Percentiles rank a stretch among this genome's conserved stretches.
These are phyloP conservation scores for Phytophthora cryptogea DNA, from an alignment of 352 stramenopile species.

Conservation along the genomic window DNA sequence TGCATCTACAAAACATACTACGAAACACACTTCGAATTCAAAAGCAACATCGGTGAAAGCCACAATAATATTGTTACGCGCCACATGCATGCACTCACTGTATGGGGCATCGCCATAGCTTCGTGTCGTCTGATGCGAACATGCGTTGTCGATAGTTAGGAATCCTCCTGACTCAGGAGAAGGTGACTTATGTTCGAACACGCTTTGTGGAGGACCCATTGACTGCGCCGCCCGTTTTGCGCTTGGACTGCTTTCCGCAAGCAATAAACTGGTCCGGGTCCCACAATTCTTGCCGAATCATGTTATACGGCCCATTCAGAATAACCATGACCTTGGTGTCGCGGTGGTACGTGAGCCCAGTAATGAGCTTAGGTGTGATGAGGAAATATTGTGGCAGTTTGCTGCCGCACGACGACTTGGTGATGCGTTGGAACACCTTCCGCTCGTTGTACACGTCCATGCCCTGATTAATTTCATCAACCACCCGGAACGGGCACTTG, in stretches of 20 bases:
- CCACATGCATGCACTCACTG: constrained; percentile 10
- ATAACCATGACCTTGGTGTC: constrained; percentile 91
- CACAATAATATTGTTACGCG: constrained; percentile 23
- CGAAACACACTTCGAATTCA: too few species aligned
- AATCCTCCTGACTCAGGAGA: not conserved
- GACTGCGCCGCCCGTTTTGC: constrained; percentile 12
- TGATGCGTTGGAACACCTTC: constrained; percentile 90
- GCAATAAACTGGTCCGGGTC: constrained; percentile 59
- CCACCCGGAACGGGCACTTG: constrained; percentile 86
- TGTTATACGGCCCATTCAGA: constrained; percentile 86
- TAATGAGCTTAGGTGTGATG: constrained; percentile 91
- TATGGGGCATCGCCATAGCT: constrained; percentile 7
- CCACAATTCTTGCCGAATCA: constrained; percentile 77
- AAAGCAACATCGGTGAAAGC: not conserved
- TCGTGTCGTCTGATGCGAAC: constrained; percentile 16
- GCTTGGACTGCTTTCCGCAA: constrained; percentile 44
- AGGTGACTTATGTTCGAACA: constrained; percentile 28
- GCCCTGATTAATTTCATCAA: constrained; percentile 91
- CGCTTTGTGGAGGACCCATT: constrained; percentile 32
- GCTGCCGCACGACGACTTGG: constrained; percentile 84
- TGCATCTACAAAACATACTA: too few species aligned
- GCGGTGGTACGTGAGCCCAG: constrained; percentile 78
- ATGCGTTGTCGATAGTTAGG: constrained; percentile 8
- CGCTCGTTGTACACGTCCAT: constrained; percentile 92
- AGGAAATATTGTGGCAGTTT: constrained; percentile 90